Percentiles rank a stretch among this genome's conserved stretches.
phyloP scores from a whole-genome alignment of 805 yeast species.

The Candida gorgasii region DNA sequence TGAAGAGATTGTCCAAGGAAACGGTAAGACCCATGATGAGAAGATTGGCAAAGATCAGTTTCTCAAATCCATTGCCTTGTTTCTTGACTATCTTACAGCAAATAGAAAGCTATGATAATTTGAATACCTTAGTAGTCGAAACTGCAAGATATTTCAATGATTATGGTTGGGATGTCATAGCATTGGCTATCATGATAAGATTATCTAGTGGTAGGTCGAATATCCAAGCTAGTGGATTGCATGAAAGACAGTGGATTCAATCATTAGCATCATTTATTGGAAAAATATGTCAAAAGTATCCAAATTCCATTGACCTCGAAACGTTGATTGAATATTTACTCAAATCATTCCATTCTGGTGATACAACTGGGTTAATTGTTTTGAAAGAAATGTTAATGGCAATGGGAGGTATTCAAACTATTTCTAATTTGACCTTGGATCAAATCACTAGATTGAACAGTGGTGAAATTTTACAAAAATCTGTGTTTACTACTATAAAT shows the following conservation, averaged over 20 bases:
- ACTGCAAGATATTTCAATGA: constrained; percentile 73
- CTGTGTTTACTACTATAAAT: constrained; percentile 58
- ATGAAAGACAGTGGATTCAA: constrained; percentile 82
- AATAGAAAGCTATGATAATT: constrained; percentile 88
- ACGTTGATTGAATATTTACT: constrained; percentile 63
- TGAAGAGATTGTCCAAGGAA: constrained; percentile 81
- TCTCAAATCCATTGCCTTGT: constrained; percentile 77
- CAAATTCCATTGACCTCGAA: constrained; percentile 53
- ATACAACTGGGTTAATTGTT: constrained; percentile 60
- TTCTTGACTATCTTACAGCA: constrained; percentile 72
- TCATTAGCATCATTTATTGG: constrained; percentile 81
- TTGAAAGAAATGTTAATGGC: constrained; percentile 64
- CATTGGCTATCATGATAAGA: constrained; percentile 69
- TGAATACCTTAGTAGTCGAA: constrained; percentile 74
- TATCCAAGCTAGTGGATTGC: constrained; percentile 75
- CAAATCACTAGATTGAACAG: constrained; percentile 70
- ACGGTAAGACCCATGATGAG: constrained; percentile 74
- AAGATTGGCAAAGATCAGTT: constrained; percentile 67
- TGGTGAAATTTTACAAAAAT: constrained; percentile 55
- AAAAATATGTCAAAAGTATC: constrained; percentile 57
- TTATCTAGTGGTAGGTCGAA: constrained; percentile 67
- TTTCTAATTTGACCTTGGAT: constrained; percentile 61
- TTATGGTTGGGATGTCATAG: constrained; percentile 84
- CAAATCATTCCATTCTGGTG: constrained; percentile 62
- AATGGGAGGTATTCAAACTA: constrained; percentile 79